Conservation (phyloP, 495 filamentous ascomycete species). For the Collariella sp. region DNA sequence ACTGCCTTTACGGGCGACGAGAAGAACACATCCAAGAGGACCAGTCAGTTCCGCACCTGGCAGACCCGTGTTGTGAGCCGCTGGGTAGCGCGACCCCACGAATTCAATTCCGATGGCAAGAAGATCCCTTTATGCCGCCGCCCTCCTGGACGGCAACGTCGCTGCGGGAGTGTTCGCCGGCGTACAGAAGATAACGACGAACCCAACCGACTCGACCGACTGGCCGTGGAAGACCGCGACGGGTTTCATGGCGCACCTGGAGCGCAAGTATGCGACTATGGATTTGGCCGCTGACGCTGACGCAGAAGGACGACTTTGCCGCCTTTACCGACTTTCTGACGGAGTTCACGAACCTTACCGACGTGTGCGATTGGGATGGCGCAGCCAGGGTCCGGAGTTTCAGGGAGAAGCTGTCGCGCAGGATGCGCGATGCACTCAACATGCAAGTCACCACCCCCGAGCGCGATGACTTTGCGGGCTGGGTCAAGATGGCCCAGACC, state of each 20-base stretch:
- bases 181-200: constrained; percentile 4
- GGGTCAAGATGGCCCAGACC: background rate
- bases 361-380: background rate
- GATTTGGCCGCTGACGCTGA: background rate
- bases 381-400: background rate
- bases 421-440: background rate
- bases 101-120: background rate
- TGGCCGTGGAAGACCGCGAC: background rate
- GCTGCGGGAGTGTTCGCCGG: background rate
- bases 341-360: background rate
- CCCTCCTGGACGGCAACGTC: background rate
- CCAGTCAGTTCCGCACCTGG: no score
- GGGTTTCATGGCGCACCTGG: background rate
- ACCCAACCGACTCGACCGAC: background rate
- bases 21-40: background rate
- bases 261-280: background rate
- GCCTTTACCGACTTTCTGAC: background rate
- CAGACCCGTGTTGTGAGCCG: background rate
- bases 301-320: background rate
- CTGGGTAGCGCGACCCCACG: background rate
- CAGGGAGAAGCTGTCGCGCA: background rate
- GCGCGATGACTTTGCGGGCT: background rate
- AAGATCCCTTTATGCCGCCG: background rate
- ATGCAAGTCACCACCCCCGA: background rate
- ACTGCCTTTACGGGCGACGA: background rate